These are phyloP conservation scores for Pseudogymnoascus verrucosus DNA, from an alignment of 2,329 filamentous ascomycete species.

Conservation along the genomic window DNA sequence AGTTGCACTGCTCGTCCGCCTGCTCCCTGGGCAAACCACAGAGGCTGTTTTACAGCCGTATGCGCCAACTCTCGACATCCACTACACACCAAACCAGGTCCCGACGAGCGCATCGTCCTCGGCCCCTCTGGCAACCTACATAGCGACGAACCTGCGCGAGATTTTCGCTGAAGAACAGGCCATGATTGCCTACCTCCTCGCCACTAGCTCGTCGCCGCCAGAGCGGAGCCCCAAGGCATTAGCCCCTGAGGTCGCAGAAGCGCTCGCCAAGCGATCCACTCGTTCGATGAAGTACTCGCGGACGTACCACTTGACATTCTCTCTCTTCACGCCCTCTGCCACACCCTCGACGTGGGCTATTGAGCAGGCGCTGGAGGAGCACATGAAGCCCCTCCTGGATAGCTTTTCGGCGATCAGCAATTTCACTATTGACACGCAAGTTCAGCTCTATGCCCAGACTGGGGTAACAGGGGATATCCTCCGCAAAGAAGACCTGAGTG, in stretches of 20 bases:
- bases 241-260: constrained; percentile 44
- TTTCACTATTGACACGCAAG: constrained; percentile 92
- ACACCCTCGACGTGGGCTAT: constrained; percentile 86
- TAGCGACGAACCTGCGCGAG: constrained; percentile 68
- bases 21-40: constrained; percentile 55
- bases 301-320: constrained; percentile 93
- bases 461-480: constrained; percentile 52
- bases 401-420: constrained; percentile 79
- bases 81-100: constrained; percentile 62
- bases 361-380: constrained; percentile 68
- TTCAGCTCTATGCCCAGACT: constrained; percentile 80
- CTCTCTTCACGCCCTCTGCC: constrained; percentile 75
- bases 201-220: constrained; percentile 46
- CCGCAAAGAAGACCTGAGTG: constrained; percentile 78
- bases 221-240: constrained; percentile 40
- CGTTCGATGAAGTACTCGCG: constrained; percentile 84
- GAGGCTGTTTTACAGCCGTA: constrained; percentile 61
- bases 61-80: constrained; percentile 64
- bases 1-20: constrained; percentile 61
- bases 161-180: constrained; percentile 85
- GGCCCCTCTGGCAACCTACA: constrained; percentile 66
- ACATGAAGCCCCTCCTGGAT: constrained; percentile 73
- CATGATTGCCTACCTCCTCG: constrained; percentile 69
- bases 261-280: constrained; percentile 63
- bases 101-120: constrained; percentile 60